These are phyloP conservation scores for Annulohypoxylon maeteangense DNA, from an alignment of 495 filamentous ascomycete genomes.

Conservation along the genomic window DNA sequence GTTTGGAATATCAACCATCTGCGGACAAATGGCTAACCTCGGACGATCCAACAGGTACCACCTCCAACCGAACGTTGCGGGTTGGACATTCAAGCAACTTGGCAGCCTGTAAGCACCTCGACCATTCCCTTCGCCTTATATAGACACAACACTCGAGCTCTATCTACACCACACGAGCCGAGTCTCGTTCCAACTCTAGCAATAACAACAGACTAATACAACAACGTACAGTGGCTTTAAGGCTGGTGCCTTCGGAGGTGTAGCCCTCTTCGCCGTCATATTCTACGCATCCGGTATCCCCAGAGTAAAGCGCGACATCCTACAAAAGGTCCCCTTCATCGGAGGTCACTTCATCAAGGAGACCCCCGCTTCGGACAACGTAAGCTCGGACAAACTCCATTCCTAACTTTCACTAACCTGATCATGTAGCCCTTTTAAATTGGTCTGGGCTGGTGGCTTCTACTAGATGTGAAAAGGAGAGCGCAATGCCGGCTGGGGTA, in stretches of 20 bases:
- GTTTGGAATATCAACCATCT: background rate
- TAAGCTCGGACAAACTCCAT: conserved; percentile 39
- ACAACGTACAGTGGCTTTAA: conserved; percentile 55
- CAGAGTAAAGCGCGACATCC: conserved; percentile 63
- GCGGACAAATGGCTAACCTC: conserved; percentile 45
- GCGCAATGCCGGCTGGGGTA: conserved; percentile 24
- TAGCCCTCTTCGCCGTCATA: conserved; percentile 66
- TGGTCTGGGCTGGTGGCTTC: conserved; percentile 17
- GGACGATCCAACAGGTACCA: conserved; percentile 53
- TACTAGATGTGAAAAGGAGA: conserved; percentile 19
- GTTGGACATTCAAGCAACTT: conserved; percentile 51
- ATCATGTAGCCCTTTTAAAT: conserved; percentile 57
- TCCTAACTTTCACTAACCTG: background rate
- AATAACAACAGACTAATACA: conserved; percentile 15
- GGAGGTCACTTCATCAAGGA: conserved; percentile 60
- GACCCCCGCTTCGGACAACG: conserved; percentile 69
- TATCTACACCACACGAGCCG: background rate
- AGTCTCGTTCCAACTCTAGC: background rate
- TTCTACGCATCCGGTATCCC: conserved; percentile 71
- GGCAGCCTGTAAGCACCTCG: conserved; percentile 52
- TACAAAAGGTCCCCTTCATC: conserved; percentile 67
- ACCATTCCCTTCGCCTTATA: background rate
- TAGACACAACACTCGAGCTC: background rate
- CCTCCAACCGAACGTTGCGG: conserved; percentile 55
- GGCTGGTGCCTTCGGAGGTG: conserved; percentile 61